A percentile compares a stretch with the other conserved stretches of the same genome.
phyloP scores from a whole-genome alignment of 495 filamentous ascomycete species.

The Massariosphaeria phaeospora region DNA sequence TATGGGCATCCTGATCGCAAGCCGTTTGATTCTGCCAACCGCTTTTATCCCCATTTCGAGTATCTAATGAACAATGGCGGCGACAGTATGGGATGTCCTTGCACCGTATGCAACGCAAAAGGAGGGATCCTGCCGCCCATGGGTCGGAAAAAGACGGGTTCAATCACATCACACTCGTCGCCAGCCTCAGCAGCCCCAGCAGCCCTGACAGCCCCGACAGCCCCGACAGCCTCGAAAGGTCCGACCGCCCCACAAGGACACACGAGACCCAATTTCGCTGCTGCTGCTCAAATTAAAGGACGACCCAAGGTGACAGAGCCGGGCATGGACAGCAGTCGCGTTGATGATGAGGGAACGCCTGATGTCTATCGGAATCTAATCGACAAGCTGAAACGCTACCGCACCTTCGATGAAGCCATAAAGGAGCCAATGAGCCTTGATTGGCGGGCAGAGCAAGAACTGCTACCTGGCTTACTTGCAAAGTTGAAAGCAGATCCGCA shows the following conservation, averaged over 20 bases:
- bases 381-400: conserved; percentile 45
- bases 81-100: conserved; percentile 41
- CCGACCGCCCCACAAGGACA: background rate
- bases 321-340: conserved; percentile 23
- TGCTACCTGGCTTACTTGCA: conserved; percentile 34
- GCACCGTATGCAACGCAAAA: conserved; percentile 36
- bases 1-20: conserved; percentile 53
- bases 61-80: conserved; percentile 50
- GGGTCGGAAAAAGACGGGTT: background rate
- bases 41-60: conserved; percentile 56
- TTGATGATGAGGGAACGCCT: conserved; percentile 48
- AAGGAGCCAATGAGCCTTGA: conserved; percentile 50
- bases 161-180: background rate
- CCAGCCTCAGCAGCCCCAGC: too few species aligned
- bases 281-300: conserved; percentile 19
- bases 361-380: conserved; percentile 51
- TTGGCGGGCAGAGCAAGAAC: conserved; percentile 48
- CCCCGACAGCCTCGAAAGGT: background rate
- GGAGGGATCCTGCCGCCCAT: conserved; percentile 9
- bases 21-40: conserved; percentile 48
- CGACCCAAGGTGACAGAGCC: conserved; percentile 20
- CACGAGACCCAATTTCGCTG: too few species aligned
- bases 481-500: conserved; percentile 43
- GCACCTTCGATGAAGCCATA: conserved; percentile 44
- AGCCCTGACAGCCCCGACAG: too few species aligned